phyloP scores from a whole-genome alignment of 1,284 basidiomycete species.

The Trichosporon sp. region DNA sequence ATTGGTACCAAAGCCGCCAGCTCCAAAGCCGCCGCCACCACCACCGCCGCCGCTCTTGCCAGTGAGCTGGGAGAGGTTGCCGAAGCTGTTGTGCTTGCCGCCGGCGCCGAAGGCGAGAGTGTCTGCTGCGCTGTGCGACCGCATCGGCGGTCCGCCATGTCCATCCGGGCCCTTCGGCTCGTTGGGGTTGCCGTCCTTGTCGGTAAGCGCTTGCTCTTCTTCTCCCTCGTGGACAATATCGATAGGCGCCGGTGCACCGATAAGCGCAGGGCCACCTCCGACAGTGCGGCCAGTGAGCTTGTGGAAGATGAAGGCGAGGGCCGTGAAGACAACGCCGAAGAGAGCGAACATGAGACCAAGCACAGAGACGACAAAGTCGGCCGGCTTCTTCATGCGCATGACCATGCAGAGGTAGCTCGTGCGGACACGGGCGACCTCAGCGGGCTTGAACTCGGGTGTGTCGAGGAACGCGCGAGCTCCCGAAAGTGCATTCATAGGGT shows the following conservation, averaged over 20 bases:
- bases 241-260: neutral
- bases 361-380: slow-evolving; percentile 14
- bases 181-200: neutral
- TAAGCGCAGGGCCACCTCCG: slow-evolving; percentile 3
- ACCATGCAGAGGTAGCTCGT: slow-evolving; percentile 18
- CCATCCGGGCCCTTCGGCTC: neutral
- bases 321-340: slow-evolving; percentile 17
- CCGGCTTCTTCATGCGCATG: slow-evolving; percentile 16
- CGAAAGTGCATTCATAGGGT: slow-evolving; percentile 7
- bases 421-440: slow-evolving; percentile 13
- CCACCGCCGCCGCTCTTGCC: neutral
- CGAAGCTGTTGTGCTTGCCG: slow-evolving; percentile 6
- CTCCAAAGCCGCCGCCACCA: slow-evolving; percentile 3
- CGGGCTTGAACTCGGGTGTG: neutral
- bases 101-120: slow-evolving; percentile 5
- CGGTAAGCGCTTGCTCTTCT: neutral
- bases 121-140: neutral
- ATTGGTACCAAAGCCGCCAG: neutral
- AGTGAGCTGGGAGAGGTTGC: slow-evolving; percentile 1
- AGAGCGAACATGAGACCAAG: slow-evolving; percentile 17
- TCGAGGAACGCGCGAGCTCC: slow-evolving; percentile 14
- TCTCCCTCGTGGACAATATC: neutral
- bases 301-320: slow-evolving; percentile 8
- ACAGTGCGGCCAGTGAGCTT: slow-evolving; percentile 12
- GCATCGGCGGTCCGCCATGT: neutral